Percentiles rank a stretch among this genome's conserved stretches.
Conservation (phyloP, 768 basidiomycete genomes). For the Albatrellus ellisii region DNA sequence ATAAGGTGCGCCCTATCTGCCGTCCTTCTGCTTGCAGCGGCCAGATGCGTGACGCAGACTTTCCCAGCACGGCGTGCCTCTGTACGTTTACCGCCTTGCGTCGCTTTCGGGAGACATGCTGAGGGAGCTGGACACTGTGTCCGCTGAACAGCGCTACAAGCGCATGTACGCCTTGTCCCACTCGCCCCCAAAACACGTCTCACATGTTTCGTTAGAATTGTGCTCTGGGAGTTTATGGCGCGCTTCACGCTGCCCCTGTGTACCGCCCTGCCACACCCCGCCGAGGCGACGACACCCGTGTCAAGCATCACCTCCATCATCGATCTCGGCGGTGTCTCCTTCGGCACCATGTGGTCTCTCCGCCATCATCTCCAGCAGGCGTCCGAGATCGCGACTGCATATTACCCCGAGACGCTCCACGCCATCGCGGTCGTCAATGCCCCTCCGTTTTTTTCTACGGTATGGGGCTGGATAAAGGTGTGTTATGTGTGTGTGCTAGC, state of each 20-base stretch:
- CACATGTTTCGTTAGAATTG: conserved; percentile 30
- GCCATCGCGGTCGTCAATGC: conserved; percentile 64
- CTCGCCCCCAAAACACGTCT: neutral
- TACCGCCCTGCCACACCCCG: conserved; percentile 40
- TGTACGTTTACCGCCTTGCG: conserved; percentile 69
- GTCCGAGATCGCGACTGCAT: conserved; percentile 57
- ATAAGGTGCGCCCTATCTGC: conserved; percentile 36
- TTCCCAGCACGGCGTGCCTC: conserved; percentile 53
- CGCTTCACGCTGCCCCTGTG: conserved; percentile 56
- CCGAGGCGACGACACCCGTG: conserved; percentile 7
- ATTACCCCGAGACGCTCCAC: conserved; percentile 71
- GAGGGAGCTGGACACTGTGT: conserved; percentile 44
- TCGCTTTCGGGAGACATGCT: conserved; percentile 39
- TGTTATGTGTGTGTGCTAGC: conserved; percentile 8
- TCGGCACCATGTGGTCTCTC: conserved; percentile 56
- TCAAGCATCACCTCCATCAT: conserved; percentile 44
- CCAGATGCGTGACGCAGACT: too few relatives aligned
- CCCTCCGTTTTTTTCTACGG: conserved; percentile 68
- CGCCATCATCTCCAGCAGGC: conserved; percentile 66
- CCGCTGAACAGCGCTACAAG: conserved; percentile 44
- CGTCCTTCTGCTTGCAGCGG: too few relatives aligned
- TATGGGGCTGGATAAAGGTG: conserved; percentile 81
- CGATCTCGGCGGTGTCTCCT: conserved; percentile 51
- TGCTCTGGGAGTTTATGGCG: conserved; percentile 52
- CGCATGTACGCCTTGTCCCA: conserved; percentile 42